These are phyloP conservation scores for Coleophoma eucalyptorum DNA, from an alignment of 2,329 filamentous ascomycete genomes.

Conservation along the genomic window DNA sequence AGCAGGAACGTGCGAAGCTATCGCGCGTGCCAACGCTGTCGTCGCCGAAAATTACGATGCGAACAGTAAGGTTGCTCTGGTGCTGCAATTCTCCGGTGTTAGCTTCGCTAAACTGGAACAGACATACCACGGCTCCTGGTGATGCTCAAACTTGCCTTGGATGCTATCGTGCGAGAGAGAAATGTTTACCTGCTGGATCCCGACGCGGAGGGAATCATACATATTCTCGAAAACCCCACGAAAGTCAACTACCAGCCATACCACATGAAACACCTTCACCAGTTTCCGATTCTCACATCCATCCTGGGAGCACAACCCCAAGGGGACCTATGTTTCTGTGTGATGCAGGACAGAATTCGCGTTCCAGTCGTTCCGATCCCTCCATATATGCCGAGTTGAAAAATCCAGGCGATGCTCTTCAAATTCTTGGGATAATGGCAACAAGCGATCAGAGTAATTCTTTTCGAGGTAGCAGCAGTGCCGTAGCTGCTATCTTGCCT, in stretches of 20 bases:
- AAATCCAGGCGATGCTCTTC: slow-evolving; percentile 5
- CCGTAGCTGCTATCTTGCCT: too few species aligned
- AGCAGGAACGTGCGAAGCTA: too few species aligned
- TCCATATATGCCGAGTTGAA: slow-evolving; percentile 4
- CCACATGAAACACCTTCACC: neutral
- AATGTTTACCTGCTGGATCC: neutral
- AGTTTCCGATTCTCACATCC: neutral
- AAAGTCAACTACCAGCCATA: too few species aligned
- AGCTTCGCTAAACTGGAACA: neutral
- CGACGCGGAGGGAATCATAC: neutral
- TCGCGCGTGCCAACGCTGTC: slow-evolving; percentile 6
- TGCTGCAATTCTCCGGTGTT: neutral
- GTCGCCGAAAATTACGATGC: slow-evolving; percentile 2
- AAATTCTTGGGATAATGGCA: slow-evolving; percentile 2
- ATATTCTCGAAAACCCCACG: neutral
- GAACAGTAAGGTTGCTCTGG: neutral
- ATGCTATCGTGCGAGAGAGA: neutral
- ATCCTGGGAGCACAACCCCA: neutral
- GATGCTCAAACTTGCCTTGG: neutral
- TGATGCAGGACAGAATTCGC: neutral
- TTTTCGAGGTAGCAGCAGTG: neutral
- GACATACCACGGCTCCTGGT: too few species aligned
- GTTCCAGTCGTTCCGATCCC: neutral
- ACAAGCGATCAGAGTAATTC: neutral
- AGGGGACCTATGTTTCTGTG: neutral